phyloP scores from a whole-genome alignment of 148 eudicot genomes.

The Pouteria glomerata region DNA sequence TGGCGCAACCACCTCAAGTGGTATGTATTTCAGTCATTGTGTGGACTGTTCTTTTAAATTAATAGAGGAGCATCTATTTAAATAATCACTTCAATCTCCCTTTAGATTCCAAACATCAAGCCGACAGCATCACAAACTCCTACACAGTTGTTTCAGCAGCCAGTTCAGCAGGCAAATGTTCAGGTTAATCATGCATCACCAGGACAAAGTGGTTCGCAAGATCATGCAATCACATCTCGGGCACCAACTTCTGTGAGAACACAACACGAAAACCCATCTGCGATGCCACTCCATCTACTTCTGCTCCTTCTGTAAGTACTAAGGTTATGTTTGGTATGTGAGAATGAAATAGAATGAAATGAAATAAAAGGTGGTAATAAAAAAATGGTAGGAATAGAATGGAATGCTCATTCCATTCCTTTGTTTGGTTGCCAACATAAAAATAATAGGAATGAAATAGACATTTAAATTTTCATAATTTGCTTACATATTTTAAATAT shows the following conservation, averaged over 20 bases:
- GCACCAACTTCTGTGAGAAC: conserved; percentile 37
- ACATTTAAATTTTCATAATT: too few relatives aligned
- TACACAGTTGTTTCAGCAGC: conserved; percentile 32
- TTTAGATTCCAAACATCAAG: conserved; percentile 48
- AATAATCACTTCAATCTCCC: background rate
- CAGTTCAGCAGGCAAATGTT: conserved; percentile 44
- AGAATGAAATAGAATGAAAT: too few relatives aligned
- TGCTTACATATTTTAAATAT: too few relatives aligned
- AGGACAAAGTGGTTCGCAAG: conserved; percentile 45
- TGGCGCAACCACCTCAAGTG: conserved; percentile 79
- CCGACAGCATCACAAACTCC: conserved; percentile 40
- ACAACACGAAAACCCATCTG: conserved; percentile 48
- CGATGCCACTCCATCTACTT: conserved; percentile 35
- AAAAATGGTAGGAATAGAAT: too few relatives aligned
- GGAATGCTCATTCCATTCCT: too few relatives aligned
- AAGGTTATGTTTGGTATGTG: too few relatives aligned
- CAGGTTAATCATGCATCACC: conserved; percentile 40
- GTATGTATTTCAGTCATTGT: conserved; percentile 28
- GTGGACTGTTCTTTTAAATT: background rate
- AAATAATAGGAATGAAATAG: too few relatives aligned
- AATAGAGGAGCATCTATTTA: background rate
- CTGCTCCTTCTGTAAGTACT: conserved; percentile 27
- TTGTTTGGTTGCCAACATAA: too few relatives aligned
- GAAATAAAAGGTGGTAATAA: too few relatives aligned
- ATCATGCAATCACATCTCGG: conserved; percentile 43